A percentile compares a stretch with the other conserved stretches of the same genome.
Evolutionary conservation across 2,329 filamentous ascomycete genomes (phyloP).

Genomic region (Nectriaceae sp.): DNA sequence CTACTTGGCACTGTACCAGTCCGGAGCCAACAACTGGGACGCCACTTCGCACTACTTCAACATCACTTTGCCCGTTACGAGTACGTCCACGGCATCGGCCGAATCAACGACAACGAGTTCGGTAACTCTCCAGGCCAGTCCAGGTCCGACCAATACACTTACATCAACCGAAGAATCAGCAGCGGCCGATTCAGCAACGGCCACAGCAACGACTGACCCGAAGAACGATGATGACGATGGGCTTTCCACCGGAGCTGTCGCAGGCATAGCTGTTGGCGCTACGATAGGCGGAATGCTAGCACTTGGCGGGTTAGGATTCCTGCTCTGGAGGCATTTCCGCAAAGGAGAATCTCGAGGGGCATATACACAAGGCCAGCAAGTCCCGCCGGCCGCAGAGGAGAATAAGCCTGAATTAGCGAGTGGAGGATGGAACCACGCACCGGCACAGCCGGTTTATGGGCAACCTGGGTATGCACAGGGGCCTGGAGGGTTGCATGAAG

Average conservation of each 20-base stretch:
- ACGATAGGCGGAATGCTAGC: constrained; percentile 18
- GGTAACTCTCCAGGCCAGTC: background rate
- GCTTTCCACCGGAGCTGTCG: constrained; percentile 24
- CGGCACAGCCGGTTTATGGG: no score
- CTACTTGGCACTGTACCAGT: constrained; percentile 17
- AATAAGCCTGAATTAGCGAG: no score
- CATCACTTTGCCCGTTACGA: constrained; percentile 12
- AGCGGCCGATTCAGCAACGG: background rate
- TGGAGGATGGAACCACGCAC: no score
- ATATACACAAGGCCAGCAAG: no score
- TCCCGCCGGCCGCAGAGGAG: no score
- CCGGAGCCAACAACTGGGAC: constrained; percentile 11
- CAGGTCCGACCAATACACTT: background rate
- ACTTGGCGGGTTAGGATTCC: constrained; percentile 20
- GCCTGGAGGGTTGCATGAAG: no score
- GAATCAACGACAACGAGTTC: background rate
- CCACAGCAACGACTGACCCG: background rate
- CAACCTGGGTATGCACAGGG: no score
- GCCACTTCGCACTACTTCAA: constrained; percentile 23
- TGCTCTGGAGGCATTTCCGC: constrained; percentile 20
- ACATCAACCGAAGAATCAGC: background rate
- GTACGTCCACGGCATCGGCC: constrained; percentile 2
- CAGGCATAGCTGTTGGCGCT: constrained; percentile 26
- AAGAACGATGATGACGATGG: background rate
- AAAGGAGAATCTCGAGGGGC: no score